phyloP scores from a whole-genome alignment of 1,284 basidiomycete species.

The Tilletia caries region DNA sequence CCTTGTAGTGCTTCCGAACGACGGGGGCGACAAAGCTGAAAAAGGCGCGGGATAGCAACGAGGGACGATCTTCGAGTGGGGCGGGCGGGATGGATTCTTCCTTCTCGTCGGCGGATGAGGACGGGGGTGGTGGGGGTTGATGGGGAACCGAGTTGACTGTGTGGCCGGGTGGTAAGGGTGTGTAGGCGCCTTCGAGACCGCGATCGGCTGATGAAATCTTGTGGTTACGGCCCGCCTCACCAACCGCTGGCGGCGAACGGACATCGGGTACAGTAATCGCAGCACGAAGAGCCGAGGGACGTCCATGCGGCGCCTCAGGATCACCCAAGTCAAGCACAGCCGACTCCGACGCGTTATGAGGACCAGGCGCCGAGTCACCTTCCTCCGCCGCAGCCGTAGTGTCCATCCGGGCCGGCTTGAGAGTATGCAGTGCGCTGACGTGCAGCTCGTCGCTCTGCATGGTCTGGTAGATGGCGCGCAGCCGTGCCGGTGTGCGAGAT shows the following conservation, averaged over 20 bases:
- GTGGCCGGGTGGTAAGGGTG: neutral
- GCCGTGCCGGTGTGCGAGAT: constrained; percentile 29
- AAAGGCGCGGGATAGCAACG: constrained; percentile 40
- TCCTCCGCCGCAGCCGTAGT: neutral
- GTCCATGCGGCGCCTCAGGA: neutral
- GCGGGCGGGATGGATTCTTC: constrained; percentile 25
- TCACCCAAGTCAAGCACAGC: neutral
- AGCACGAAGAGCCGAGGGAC: neutral
- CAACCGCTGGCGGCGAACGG: too few relatives aligned
- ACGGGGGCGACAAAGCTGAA: constrained; percentile 51
- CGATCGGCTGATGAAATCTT: neutral
- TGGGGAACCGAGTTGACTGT: too few relatives aligned
- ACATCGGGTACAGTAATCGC: neutral
- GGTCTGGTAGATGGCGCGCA: constrained; percentile 45
- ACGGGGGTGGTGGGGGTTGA: too few relatives aligned
- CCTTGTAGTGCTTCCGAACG: constrained; percentile 56
- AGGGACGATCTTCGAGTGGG: constrained; percentile 42
- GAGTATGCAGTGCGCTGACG: constrained; percentile 23
- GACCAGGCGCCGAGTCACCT: neutral
- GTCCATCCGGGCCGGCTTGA: neutral
- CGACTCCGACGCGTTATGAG: neutral
- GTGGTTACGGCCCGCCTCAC: neutral
- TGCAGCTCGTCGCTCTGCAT: constrained; percentile 39
- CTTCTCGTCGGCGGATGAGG: neutral
- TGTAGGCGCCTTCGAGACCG: neutral